These are phyloP conservation scores for Fusarium sacchari DNA, from an alignment of 2,329 filamentous ascomycete genomes.

Conservation along the genomic window DNA sequence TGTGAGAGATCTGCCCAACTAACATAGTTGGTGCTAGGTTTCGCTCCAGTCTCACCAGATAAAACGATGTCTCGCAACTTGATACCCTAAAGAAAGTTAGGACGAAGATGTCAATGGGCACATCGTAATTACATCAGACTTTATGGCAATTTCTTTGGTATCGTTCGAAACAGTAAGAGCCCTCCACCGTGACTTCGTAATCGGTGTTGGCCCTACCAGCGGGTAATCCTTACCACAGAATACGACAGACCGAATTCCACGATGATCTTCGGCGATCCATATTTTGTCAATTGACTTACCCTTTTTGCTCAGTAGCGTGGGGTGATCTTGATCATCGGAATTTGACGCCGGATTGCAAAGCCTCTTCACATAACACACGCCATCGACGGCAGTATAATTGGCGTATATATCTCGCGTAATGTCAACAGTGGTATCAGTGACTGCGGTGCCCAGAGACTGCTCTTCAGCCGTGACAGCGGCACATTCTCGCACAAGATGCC, in stretches of 20 bases:
- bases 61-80: not conserved
- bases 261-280: not conserved
- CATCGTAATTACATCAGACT: not conserved
- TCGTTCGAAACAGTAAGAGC: not conserved
- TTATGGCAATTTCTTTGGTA: not conserved
- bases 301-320: fast-evolving
- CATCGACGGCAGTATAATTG: not conserved
- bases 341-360: fast-evolving
- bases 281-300: not conserved
- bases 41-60: fast-evolving
- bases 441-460: not conserved
- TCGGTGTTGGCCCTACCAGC: not conserved
- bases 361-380: not conserved
- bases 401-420: not conserved
- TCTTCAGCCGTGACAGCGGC: not conserved
- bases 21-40: not conserved
- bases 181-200: not conserved
- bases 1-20: not conserved
- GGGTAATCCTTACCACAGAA: not conserved
- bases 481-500: not conserved
- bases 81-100: not conserved
- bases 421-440: not conserved
- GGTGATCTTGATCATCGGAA: fast-evolving
- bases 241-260: not conserved
- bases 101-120: not conserved